phyloP scores from a whole-genome alignment of 2,329 filamentous ascomycete genomes.

The Allantophomopsis cytisporea region DNA sequence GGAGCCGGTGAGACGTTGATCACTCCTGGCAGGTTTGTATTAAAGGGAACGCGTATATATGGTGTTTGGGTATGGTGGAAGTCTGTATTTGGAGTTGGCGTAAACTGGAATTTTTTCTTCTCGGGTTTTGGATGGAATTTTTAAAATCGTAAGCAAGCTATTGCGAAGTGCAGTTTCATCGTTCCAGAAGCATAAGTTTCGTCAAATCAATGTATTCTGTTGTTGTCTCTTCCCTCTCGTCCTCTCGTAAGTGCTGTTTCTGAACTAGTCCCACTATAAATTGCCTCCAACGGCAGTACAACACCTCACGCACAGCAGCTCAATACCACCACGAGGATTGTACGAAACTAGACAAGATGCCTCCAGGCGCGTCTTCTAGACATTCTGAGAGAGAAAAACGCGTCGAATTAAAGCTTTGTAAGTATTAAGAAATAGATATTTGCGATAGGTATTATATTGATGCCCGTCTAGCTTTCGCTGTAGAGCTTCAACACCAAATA shows the following conservation, averaged over 20 bases:
- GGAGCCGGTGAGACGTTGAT: conserved; percentile 38
- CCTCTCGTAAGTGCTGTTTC: too few relatives aligned
- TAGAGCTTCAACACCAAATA: conserved; percentile 11
- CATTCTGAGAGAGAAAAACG: conserved; percentile 17
- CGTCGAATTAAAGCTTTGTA: conserved; percentile 18
- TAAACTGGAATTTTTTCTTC: neutral
- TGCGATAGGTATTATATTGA: conserved; percentile 7
- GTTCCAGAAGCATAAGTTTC: too few relatives aligned
- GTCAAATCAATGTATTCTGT: too few relatives aligned
- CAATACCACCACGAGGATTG: too few relatives aligned
- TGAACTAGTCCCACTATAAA: too few relatives aligned
- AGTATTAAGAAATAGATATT: conserved; percentile 6
- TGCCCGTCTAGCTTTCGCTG: conserved; percentile 10
- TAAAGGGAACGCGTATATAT: conserved; percentile 6
- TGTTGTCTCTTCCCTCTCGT: too few relatives aligned
- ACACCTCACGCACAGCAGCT: too few relatives aligned
- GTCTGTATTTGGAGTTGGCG: conserved; percentile 2
- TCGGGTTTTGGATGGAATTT: neutral
- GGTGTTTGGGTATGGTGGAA: conserved; percentile 1
- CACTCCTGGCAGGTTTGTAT: conserved; percentile 8
- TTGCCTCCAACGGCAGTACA: too few relatives aligned
- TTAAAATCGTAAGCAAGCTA: conserved; percentile 1
- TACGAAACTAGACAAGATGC: too few relatives aligned
- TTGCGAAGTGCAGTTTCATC: neutral
- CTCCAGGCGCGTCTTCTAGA: too few relatives aligned